Base-by-base conservation (phyloP, 2,329 filamentous ascomycete genomes). In the Beauveria scarabaeidicola region DNA sequence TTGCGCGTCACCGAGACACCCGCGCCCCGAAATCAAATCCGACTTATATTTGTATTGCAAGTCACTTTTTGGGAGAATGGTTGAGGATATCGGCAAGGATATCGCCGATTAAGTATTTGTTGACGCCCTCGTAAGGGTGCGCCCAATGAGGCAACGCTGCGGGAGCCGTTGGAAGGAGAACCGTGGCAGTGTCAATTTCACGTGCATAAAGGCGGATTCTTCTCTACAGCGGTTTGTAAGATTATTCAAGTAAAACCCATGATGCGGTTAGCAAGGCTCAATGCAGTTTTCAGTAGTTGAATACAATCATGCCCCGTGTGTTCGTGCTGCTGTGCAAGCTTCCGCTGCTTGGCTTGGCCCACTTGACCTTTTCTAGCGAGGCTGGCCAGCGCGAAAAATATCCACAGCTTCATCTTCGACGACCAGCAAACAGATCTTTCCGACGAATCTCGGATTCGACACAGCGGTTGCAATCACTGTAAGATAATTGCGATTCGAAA, bases 381-480 rank as follows among this genome's bases (percentile, higher is more conserved):
- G 46, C 36, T 58, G 36, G 32, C 25, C 19, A 46, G 36, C 46
- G 55, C 38, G 46, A 58, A 58, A 58, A 58, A 58, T 58, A 46
- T 51, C 55, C 55, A 50, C 55, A 52, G 46, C 55, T 51, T 43
- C 55, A 51, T 48, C 55, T 51, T 43, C 10, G 17, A 51, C 36
- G 36, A 43, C 55, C 60, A 3, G 74, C 75, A 61, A 69, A 78
- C 63, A 75, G 65, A 46, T 72, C 68, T 29, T 68, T 69, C 66
- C 68, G 63, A 2, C 72, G 63, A 36, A 72, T 69, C 44, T 72
- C 44, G 15, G 1, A 13, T 13, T 47, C 53, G 29, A 19, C 29
- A 17, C 21, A 40, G 15, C 23, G 10, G 27, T 19, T 32, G 53
- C 27, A 52, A 29, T 21, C 15, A 13, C 40, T 15, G 21, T n/a